Evolutionary conservation across 495 filamentous ascomycete species (phyloP), one percentile per base, ranked within the genome.

Genomic region (Penicillium maclennaniae): DNA sequence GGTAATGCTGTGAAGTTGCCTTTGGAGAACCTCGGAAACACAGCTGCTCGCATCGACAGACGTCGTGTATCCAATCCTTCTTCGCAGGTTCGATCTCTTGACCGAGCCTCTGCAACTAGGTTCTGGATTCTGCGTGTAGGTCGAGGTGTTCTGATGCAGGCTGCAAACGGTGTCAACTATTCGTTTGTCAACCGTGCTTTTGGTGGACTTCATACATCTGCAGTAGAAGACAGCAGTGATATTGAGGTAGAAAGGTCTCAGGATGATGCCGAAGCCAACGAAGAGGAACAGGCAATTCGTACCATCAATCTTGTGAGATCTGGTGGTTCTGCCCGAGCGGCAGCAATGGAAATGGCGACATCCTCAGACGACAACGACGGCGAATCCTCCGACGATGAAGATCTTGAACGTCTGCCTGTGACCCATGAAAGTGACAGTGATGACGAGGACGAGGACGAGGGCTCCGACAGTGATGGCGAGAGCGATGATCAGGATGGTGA

Each of bases 111-210:
- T 7, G 72, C 79, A 10, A 69, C 62, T 17, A 67, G 73, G 15
- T 86, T 84, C 58, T 89, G 86, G 86, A 76, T 73, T 15, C 61
- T 84, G 21, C 80, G 79, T 39, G 82, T 88, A 7, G 83, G 76
- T 5, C 71, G 86, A 40, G 79, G 83, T 0, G 51, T 89, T 3
- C 59, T 90, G 44, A 77, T 86, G 78, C 80, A 79, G 47, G 79
- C 79, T n/a, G 79, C 75, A 0, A 75, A 77, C 45, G 75, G 72
- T 6, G 68, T 88, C 42, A 77, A 81, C 36, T 86, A 79, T 66
- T 66, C 65, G 9, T 82, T 78, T 55, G 78, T 83, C 44, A 83
- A 87, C 59, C 72, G 72, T 14, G 84, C 84, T 3, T 89, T 88
- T 58, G 81, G 83, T 21, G 85, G 83, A 3, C 61, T 80, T 7